Percentiles rank a stretch among this genome's conserved stretches.
These are phyloP conservation scores for Penicillium silybi DNA, from an alignment of 495 filamentous ascomycete genomes.

Conservation along the genomic window DNA sequence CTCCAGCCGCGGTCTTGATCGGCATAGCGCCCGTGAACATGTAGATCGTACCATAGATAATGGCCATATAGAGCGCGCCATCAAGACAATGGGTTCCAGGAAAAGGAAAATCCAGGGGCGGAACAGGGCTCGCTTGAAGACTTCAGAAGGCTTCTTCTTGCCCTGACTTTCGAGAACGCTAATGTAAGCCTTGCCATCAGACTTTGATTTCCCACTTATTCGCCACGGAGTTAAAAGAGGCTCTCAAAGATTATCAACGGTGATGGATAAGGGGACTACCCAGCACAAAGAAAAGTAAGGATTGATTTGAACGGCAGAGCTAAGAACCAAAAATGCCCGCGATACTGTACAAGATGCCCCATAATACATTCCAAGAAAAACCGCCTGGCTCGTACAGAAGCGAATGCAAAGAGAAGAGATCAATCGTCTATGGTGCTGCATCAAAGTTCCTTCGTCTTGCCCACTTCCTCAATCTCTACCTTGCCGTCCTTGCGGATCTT, in stretches of 20 bases:
- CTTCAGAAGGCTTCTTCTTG: conserved; percentile 27
- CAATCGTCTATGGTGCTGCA: not conserved
- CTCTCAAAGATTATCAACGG: too few relatives aligned
- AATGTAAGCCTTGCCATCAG: conserved; percentile 51
- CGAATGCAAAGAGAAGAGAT: conserved; percentile 8
- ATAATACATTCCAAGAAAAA: conserved; percentile 11
- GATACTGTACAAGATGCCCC: conserved; percentile 24
- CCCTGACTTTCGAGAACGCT: conserved; percentile 46
- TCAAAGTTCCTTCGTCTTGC: conserved; percentile 17
- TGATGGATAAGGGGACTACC: too few relatives aligned
- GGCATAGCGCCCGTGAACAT: conserved; percentile 73
- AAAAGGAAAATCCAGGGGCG: conserved; percentile 55
- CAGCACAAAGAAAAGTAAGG: not conserved
- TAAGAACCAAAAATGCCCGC: conserved; percentile 9
- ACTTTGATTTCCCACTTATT: too few relatives aligned
- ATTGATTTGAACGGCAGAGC: conserved; percentile 11
- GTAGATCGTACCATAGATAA: conserved; percentile 67
- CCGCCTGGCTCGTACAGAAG: conserved; percentile 12
- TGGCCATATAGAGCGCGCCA: conserved; percentile 60
- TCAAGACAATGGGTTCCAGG: conserved; percentile 56
- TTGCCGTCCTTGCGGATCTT: conserved; percentile 63
- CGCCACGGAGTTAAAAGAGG: too few relatives aligned
- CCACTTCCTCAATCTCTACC: conserved; percentile 61
- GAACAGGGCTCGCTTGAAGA: conserved; percentile 41
- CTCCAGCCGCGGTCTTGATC: conserved; percentile 67